Conservation (phyloP, 768 basidiomycete species). For the Chalciporus sphaerocephalus region DNA sequence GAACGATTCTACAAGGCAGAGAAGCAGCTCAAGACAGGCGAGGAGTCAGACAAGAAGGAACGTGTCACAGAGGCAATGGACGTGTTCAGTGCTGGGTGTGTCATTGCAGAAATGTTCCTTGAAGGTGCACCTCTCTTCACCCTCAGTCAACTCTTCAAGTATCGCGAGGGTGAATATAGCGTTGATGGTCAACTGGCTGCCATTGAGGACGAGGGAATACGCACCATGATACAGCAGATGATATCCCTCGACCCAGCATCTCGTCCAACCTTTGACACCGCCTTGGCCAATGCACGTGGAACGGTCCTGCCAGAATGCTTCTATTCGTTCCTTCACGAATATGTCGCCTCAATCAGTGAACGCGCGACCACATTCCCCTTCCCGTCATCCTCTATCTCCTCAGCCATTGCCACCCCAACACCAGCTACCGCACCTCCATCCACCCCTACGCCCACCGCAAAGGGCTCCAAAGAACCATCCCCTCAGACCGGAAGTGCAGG, state of each 20-base stretch:
- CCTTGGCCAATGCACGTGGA: slow-evolving; percentile 71
- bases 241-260: slow-evolving; percentile 70
- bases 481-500: slow-evolving; percentile 20
- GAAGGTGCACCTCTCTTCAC: slow-evolving; percentile 93
- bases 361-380: slow-evolving; percentile 47
- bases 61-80: slow-evolving; percentile 96
- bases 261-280: slow-evolving; percentile 77
- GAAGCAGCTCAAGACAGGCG: slow-evolving; percentile 54
- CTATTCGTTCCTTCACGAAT: slow-evolving; percentile 92
- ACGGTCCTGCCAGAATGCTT: slow-evolving; percentile 88
- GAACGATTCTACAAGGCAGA: slow-evolving; percentile 89
- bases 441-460: slow-evolving; percentile 34
- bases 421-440: slow-evolving; percentile 26
- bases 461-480: slow-evolving; percentile 12
- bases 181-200: slow-evolving; percentile 66
- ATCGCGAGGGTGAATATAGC: slow-evolving; percentile 77
- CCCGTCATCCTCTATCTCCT: slow-evolving; percentile 32
- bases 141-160: slow-evolving; percentile 92
- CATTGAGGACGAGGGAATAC: slow-evolving; percentile 78
- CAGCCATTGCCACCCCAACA: slow-evolving; percentile 24
- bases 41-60: slow-evolving; percentile 57
- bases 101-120: slow-evolving; percentile 91
- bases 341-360: slow-evolving; percentile 77
- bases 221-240: slow-evolving; percentile 84
- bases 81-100: slow-evolving; percentile 91